These are phyloP conservation scores for Euclidium syriacum DNA, from an alignment of 345 rosid species.

Conservation along the genomic window DNA sequence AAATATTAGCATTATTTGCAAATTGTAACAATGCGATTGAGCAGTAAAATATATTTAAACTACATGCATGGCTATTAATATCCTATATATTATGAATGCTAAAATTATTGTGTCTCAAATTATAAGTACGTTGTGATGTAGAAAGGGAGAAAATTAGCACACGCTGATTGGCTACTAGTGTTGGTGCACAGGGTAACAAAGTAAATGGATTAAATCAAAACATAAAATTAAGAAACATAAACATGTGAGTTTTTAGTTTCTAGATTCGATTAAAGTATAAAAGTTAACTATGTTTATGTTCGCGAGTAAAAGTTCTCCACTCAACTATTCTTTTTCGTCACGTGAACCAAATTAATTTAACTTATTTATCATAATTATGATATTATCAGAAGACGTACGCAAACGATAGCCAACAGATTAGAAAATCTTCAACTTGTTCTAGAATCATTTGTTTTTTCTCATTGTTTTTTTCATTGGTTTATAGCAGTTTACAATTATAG, in stretches of 20 bases:
- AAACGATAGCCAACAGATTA: conserved; percentile 18
- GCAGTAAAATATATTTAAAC: too few relatives aligned
- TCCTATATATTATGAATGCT: too few relatives aligned
- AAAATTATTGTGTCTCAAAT: too few relatives aligned
- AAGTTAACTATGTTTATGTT: not conserved
- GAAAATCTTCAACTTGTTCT: conserved; percentile 10
- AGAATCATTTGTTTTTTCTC: conserved; percentile 7
- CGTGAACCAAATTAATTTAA: conserved; percentile 13
- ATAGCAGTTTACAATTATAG: conserved; percentile 1
- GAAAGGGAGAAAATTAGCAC: too few relatives aligned
- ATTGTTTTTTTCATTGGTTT: not conserved
- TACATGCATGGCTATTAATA: too few relatives aligned
- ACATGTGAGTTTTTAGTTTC: not conserved
- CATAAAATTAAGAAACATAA: not conserved
- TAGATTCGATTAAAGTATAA: not conserved
- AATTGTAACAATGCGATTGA: too few relatives aligned
- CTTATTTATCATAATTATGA: not conserved
- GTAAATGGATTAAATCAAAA: not conserved
- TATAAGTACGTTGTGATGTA: too few relatives aligned
- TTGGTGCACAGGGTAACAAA: not conserved
- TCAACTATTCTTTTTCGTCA: conserved; percentile 9
- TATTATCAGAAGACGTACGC: conserved; percentile 8
- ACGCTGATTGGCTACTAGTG: not conserved
- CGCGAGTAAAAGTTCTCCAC: conserved; percentile 21
- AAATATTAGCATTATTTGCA: too few relatives aligned